phyloP scores from a whole-genome alignment of 371 early-diverging fungal species.

The Mortierella sp. region DNA sequence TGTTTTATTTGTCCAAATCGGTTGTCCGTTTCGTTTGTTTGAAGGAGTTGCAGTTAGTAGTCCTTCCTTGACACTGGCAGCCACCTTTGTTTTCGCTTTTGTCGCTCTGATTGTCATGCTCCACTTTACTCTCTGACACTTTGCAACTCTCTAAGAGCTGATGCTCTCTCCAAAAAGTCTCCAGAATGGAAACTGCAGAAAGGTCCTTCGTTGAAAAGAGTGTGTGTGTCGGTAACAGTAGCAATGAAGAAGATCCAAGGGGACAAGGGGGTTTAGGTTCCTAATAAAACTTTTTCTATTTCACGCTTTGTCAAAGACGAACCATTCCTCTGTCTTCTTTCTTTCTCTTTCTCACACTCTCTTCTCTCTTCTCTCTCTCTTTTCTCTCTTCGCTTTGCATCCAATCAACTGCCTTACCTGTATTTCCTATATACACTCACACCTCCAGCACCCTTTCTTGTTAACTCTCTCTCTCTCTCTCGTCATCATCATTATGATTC shows the following conservation, averaged over 20 bases:
- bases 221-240: neutral
- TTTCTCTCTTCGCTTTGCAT: neutral
- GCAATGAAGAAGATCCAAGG: neutral
- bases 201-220: neutral
- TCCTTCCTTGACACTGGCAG: neutral
- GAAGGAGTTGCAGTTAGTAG: neutral
- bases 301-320: neutral
- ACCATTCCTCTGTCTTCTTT: neutral
- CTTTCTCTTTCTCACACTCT: neutral
- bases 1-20: neutral
- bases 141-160: neutral
- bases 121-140: neutral
- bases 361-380: neutral
- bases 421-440: neutral
- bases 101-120: neutral
- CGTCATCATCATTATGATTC: neutral
- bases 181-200: neutral
- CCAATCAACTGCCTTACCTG: neutral
- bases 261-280: neutral
- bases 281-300: neutral
- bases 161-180: neutral
- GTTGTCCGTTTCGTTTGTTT: conserved; percentile 4
- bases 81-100: neutral
- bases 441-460: neutral
- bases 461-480: neutral